phyloP scores from a whole-genome alignment of 305 asterid genomes.

The Andrographis paniculata region DNA sequence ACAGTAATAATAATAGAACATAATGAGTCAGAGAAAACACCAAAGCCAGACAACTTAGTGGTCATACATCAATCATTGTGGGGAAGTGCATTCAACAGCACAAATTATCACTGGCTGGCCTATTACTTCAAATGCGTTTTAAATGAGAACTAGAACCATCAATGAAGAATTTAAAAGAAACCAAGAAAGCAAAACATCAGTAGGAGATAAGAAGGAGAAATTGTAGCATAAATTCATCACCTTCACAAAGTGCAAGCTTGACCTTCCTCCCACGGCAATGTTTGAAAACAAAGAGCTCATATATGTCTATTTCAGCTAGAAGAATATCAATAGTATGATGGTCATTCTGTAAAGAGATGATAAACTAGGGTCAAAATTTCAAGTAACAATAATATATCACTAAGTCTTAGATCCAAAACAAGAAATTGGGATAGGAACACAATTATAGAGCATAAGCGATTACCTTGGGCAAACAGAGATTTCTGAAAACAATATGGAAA shows the following conservation, averaged over 20 bases:
- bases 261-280: slow-evolving; percentile 94
- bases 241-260: slow-evolving; percentile 97
- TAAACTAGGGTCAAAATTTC: slow-evolving; percentile 18
- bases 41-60: slow-evolving; percentile 2
- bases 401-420: slow-evolving; percentile 8
- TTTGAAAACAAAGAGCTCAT: slow-evolving; percentile 91
- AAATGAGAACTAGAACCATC: slow-evolving; percentile 5
- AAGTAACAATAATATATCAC: slow-evolving; percentile 12
- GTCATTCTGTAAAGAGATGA: slow-evolving; percentile 57
- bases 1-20: slow-evolving; percentile 15
- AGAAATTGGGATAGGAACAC: not conserved
- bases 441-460: not conserved
- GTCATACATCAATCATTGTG: slow-evolving; percentile 3
- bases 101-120: slow-evolving; percentile 5
- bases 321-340: slow-evolving; percentile 89
- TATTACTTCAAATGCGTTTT: slow-evolving; percentile 1
- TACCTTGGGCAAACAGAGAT: not conserved
- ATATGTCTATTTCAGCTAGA: slow-evolving; percentile 96
- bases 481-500: slow-evolving; percentile 17
- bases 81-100: slow-evolving; percentile 9
- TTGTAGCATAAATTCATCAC: slow-evolving; percentile 28
- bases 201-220: not conserved
- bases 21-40: slow-evolving; percentile 2
- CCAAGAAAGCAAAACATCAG: not conserved
- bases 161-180: not conserved